Evolutionary conservation across 768 basidiomycete species (phyloP), one percentile per base, ranked within the genome.

Genomic region (Clavaria fumosa): DNA sequence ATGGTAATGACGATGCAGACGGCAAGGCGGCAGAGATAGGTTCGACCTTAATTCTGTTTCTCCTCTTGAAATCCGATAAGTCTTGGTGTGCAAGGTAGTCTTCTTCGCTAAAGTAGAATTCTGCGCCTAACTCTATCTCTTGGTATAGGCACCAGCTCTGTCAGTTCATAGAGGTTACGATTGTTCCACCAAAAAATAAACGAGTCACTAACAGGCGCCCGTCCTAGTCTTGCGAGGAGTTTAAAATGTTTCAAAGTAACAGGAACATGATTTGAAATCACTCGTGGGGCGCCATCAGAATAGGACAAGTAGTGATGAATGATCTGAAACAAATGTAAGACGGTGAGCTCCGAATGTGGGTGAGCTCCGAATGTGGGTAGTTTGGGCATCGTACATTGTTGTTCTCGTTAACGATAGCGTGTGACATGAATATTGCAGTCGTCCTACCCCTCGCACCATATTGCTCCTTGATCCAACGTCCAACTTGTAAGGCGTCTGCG

Each of bases 241-340:
- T 73, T 69, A 58, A 85, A 85, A 48, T 82, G 80, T 48, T 79
- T 74, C 35, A 85, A 57, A 4, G 81, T 84, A 22, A 83, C 50
- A 15, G 81, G 82, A 19, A 83, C 77, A 31, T 61, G 69, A 5
- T 47, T 43, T 19, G 49, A 38, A 17, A 45, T 28, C 26, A 50
- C 47, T 34, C 43, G 44, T 4, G 50, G 50, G 28, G 34, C 46
- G 42, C 28, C 48, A 40, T 53, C 55, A n/a, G 43, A 43, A 33
- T 42, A 43, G 28, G 53, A 46, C 38, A 70, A 49, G 47, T 68
- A 70, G 22, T 60, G 47, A 42, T 70, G 61, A 23, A 75, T 53
- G 44, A 72, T 58, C 72, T 73, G 43, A 17, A 35, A 32, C 5
- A 23, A 10, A 18, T 24, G 4, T 11, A 11, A 24, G 19, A 4